These are phyloP conservation scores for Raffaelea deltoideospora DNA, from an alignment of 2,329 filamentous ascomycete species.

Conservation along the genomic window DNA sequence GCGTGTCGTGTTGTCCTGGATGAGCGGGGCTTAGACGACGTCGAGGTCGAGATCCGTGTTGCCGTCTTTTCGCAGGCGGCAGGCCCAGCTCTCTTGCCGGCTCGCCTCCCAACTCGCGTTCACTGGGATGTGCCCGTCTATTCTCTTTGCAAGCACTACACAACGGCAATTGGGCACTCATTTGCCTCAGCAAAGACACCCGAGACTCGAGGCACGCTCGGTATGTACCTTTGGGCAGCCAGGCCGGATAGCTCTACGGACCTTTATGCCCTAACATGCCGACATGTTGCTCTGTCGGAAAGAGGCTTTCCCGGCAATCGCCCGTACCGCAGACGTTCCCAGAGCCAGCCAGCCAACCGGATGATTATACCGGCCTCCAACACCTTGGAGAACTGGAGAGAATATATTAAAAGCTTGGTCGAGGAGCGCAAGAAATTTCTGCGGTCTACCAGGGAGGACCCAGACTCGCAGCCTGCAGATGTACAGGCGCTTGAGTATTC, in stretches of 20 bases:
- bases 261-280: conserved; percentile 1
- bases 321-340: not conserved
- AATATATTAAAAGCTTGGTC: not conserved
- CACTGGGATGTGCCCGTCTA: not conserved
- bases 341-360: not conserved
- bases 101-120: not conserved
- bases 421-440: no score
- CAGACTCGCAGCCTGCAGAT: no score
- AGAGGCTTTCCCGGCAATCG: not conserved
- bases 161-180: conserved; percentile 1
- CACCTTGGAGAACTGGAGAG: not conserved
- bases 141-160: not conserved
- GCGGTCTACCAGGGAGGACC: no score
- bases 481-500: no score
- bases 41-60: conserved; percentile 1
- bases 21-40: not conserved
- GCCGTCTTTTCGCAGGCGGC: not conserved
- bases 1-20: conserved; percentile 1
- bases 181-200: not conserved
- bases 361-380: not conserved
- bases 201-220: not conserved
- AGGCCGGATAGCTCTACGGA: not conserved
- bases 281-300: not conserved
- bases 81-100: not conserved
- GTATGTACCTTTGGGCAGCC: conserved; percentile 1